Evolutionary conservation across 805 yeast genomes (phyloP).

Genomic region (Ogataea salicorniae): DNA sequence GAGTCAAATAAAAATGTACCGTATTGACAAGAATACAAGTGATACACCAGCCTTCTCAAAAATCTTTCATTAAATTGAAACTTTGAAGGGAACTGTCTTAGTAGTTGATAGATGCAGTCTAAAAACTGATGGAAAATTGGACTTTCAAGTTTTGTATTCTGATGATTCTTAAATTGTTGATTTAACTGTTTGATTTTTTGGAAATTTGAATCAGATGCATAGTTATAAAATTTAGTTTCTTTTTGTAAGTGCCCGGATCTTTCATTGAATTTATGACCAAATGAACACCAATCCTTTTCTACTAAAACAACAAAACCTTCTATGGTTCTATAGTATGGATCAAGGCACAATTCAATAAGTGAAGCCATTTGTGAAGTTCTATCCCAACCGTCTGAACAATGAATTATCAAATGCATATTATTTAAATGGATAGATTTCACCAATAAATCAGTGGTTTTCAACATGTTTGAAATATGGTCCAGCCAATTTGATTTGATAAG

Average conservation of each 20-base stretch:
- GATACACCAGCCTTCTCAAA: constrained; percentile 77
- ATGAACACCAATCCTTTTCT: constrained; percentile 94
- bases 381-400: constrained; percentile 99
- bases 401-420: constrained; percentile 77
- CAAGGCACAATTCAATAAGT: constrained; percentile 77
- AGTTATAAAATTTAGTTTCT: constrained; percentile 44
- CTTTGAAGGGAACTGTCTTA: constrained; percentile 58
- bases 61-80: constrained; percentile 91
- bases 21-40: constrained; percentile 88
- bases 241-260: constrained; percentile 71
- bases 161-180: constrained; percentile 44
- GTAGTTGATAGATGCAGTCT: constrained; percentile 81
- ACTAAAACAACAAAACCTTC: constrained; percentile 82
- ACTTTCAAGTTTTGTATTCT: constrained; percentile 58
- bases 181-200: constrained; percentile 44
- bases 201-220: constrained; percentile 31
- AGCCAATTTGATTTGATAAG: constrained; percentile 76
- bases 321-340: constrained; percentile 82
- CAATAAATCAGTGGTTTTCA: constrained; percentile 72
- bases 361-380: constrained; percentile 88
- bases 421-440: constrained; percentile 79
- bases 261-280: constrained; percentile 87
- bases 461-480: constrained; percentile 57
- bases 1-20: constrained; percentile 81
- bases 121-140: constrained; percentile 94